Evolutionary conservation across 2,329 filamentous ascomycete genomes (phyloP).

Genomic region (Cytospora piceae): DNA sequence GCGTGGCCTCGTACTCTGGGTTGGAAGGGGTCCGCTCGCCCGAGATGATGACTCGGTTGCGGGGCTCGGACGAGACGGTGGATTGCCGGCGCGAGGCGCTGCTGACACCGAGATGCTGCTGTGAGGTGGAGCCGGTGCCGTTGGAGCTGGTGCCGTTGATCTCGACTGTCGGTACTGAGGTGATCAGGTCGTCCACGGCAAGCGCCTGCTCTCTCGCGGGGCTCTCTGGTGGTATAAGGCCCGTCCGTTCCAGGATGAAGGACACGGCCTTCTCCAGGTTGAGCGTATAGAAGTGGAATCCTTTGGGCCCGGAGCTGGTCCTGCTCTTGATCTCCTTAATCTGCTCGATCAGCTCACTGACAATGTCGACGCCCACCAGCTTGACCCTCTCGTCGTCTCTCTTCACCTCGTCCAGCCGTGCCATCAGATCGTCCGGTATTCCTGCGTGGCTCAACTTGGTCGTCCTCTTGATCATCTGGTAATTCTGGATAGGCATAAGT

Average conservation of each 20-base stretch:
- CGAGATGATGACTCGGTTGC: conserved; percentile 85
- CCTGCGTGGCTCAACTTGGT: conserved; percentile 92
- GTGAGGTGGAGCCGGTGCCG: conserved; percentile 38
- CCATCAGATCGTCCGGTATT: conserved; percentile 72
- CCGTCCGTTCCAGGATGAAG: conserved; percentile 83
- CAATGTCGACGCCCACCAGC: conserved; percentile 76
- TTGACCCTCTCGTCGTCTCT: conserved; percentile 83
- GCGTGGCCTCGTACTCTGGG: conserved; percentile 71
- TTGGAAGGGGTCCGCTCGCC: conserved; percentile 58
- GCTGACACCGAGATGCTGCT: conserved; percentile 20
- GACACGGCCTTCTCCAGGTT: conserved; percentile 96
- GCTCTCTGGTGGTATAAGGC: conserved; percentile 70
- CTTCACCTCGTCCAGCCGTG: conserved; percentile 72
- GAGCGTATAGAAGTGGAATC: conserved; percentile 97
- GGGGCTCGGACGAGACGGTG: conserved; percentile 80
- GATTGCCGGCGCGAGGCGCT: conserved; percentile 65
- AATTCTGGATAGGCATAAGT: conserved; percentile 96
- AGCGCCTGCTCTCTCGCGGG: conserved; percentile 57
- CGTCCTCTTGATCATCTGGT: conserved; percentile 91
- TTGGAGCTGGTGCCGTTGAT: conserved; percentile 54
- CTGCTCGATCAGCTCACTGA: conserved; percentile 81
- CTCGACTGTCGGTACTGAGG: conserved; percentile 50
- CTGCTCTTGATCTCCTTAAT: conserved; percentile 67
- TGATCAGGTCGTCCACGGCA: conserved; percentile 48
- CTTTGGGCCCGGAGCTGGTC: conserved; percentile 62